Conservation (phyloP, 1,284 basidiomycete species). For the Agaricales sp. region DNA sequence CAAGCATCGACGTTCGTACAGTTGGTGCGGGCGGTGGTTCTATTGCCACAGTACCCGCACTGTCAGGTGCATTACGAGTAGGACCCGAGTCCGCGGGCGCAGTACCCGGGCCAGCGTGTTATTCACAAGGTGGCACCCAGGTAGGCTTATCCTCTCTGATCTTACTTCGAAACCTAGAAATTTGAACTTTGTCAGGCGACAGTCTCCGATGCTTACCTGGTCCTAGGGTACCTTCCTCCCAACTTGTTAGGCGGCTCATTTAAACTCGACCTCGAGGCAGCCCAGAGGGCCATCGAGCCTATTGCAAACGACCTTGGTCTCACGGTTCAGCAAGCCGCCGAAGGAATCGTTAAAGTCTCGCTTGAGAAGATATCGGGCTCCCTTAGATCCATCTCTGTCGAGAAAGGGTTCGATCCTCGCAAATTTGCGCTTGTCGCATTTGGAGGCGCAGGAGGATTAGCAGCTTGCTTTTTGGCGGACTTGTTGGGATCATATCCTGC, state of each 20-base stretch:
- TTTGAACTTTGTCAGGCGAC: too few species aligned
- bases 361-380: slow-evolving; percentile 21
- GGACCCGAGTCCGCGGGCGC: slow-evolving; percentile 21
- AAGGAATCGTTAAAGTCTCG: slow-evolving; percentile 19
- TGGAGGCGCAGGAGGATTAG: slow-evolving; percentile 16
- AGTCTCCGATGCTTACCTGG: slow-evolving; percentile 20
- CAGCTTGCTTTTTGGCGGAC: slow-evolving; percentile 14
- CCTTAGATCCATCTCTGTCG: slow-evolving; percentile 17
- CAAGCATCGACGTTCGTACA: slow-evolving; percentile 20
- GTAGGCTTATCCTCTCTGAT: too few species aligned
- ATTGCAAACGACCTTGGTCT: slow-evolving; percentile 18
- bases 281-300: slow-evolving; percentile 14
- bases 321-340: slow-evolving; percentile 16
- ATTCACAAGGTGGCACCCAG: slow-evolving; percentile 17
- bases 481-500: slow-evolving; percentile 16
- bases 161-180: too few species aligned
- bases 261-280: slow-evolving; percentile 15
- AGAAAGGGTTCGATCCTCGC: slow-evolving; percentile 21
- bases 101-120: slow-evolving; percentile 19
- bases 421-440: slow-evolving; percentile 19
- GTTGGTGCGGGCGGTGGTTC: slow-evolving; percentile 22
- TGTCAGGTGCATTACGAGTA: slow-evolving; percentile 20
- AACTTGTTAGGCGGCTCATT: slow-evolving; percentile 18
- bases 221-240: slow-evolving; percentile 19
- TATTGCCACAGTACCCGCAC: slow-evolving; percentile 17